Base-by-base conservation (phyloP, 306 rosid species). In the Sphenostylis stenocarpa region DNA sequence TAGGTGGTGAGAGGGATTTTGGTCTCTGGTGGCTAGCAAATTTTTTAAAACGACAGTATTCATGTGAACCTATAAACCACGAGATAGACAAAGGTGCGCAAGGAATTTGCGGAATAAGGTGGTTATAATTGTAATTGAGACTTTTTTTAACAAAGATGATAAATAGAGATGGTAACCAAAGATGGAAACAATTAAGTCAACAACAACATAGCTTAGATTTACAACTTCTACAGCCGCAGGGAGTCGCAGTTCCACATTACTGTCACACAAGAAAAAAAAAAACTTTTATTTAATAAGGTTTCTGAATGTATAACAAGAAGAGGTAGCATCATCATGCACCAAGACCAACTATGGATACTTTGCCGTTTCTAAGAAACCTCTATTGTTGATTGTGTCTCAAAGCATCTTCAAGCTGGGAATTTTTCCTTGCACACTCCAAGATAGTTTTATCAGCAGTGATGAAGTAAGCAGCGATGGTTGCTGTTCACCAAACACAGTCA, bases 391-490 rank as follows among this genome's bases (percentile, higher is more conserved):
- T 89, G 76, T 81, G 89, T 70, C 88, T 86, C 81, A 92, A 70
- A 62, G 96, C 56, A n/a, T 86, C 70, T 87, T 90, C 75, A 72
- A 95, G 87, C 75, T 11, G 87, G 2, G 97, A 73, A 80, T 92
- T 95, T 79, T 63, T 90, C 85, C 98, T 81, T 6, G 98, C 98
- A 85, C 98, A 92, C 73, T 86, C 93, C 81, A 95, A 77, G 84
- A 90, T 95, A 10, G 90, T 86, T 85, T 90, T 90, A 83, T 92
- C 97, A 28, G 93, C 93, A 39, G 93, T 85, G 72, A 92, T 90
- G 90, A 92, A 90, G 84, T 85, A 92, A 1, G 93, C 75, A 2
- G 97, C 93, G 80, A 90, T 83, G 36, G 96, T 80, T 47, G 92
- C 98, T 95, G 97, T 86, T 75, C 83, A 82, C 36, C 77, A 90